These are phyloP conservation scores for Solanum hybrid DNA, from an alignment of 305 asterid genomes.

Conservation along the genomic window DNA sequence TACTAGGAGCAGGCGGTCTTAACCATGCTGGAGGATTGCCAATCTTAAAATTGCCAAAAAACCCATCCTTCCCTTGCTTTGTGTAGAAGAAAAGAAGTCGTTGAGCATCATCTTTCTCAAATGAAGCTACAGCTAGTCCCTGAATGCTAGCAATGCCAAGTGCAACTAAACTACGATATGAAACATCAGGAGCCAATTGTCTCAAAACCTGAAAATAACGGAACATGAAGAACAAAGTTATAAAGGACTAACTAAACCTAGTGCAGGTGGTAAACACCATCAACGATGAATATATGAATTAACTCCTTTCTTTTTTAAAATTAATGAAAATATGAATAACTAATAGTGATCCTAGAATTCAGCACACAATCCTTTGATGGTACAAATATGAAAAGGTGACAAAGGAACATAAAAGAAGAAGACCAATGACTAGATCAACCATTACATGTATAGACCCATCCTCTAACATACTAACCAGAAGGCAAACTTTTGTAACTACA, in stretches of 20 bases:
- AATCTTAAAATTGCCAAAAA: constrained; percentile 24
- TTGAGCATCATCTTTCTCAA: constrained; percentile 78
- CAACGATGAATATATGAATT: neutral
- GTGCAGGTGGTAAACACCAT: neutral
- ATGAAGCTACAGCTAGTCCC: constrained; percentile 83
- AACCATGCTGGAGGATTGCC: constrained; percentile 62
- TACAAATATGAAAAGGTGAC: neutral
- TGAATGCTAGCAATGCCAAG: constrained; percentile 90
- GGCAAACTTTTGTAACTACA: neutral
- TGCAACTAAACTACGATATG: constrained; percentile 80
- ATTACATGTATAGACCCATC: neutral
- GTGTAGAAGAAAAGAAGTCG: constrained; percentile 64
- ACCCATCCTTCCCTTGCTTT: constrained; percentile 29
- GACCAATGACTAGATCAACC: neutral
- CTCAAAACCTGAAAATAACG: constrained; percentile 59
- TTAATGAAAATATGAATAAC: neutral
- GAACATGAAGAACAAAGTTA: constrained; percentile 1
- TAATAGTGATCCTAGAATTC: neutral
- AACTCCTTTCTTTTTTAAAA: neutral
- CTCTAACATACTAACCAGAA: neutral
- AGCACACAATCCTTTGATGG: neutral
- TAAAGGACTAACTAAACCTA: neutral
- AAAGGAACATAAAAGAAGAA: neutral
- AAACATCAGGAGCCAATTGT: constrained; percentile 83
- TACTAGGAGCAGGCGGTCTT: constrained; percentile 72